Percentiles rank a stretch among this genome's conserved stretches.
Evolutionary conservation across 176 grass and related monocot genomes (phyloP).

Genomic region (Carex parvula): DNA sequence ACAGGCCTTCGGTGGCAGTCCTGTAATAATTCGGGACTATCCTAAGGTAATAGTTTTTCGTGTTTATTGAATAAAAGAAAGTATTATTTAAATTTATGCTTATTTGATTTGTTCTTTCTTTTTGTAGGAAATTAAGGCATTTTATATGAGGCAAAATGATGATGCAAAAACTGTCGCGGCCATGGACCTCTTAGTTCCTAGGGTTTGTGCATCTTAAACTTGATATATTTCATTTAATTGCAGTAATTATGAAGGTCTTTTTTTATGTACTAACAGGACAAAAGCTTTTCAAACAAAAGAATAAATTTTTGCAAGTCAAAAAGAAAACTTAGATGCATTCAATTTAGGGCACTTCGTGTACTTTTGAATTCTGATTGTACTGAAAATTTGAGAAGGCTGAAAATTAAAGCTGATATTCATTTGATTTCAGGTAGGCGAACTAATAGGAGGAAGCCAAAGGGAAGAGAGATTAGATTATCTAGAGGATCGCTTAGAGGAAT

Average conservation of each 20-base stretch:
- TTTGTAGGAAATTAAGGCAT: constrained; percentile 92
- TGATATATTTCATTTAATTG: constrained; percentile 19
- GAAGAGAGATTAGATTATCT: constrained; percentile 93
- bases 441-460: constrained; percentile 99
- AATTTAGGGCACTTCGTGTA: background rate
- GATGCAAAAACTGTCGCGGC: constrained; percentile 90
- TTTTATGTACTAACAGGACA: background rate
- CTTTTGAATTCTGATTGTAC: background rate
- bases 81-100: background rate
- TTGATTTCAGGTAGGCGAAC: constrained; percentile 73
- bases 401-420: background rate
- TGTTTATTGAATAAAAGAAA: constrained; percentile 13
- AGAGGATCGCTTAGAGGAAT: constrained; percentile 72
- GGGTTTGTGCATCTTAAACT: constrained; percentile 47
- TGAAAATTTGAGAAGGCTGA: background rate
- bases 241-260: background rate
- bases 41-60: constrained; percentile 61
- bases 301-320: background rate
- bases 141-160: constrained; percentile 98
- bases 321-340: background rate
- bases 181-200: constrained; percentile 94
- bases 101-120: constrained; percentile 1
- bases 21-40: constrained; percentile 97
- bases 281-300: background rate
- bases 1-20: constrained; percentile 74